Base-by-base conservation (phyloP, 1,284 basidiomycete species). In the Sporisorium exsertum region DNA sequence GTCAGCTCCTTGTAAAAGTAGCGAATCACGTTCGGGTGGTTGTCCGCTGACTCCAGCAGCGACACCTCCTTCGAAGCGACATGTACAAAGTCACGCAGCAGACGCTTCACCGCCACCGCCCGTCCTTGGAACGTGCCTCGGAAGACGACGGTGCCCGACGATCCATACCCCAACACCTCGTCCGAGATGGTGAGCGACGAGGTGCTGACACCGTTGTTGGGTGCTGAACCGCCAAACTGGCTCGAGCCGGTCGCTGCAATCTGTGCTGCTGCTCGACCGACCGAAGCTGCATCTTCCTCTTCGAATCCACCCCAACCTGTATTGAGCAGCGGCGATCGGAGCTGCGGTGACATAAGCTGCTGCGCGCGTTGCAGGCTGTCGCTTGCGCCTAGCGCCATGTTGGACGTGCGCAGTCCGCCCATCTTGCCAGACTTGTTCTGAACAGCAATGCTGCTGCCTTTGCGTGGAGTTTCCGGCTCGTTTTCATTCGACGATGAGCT, bases 1-100 rank as follows among this genome's bases (percentile, higher is more conserved):
- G 81, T 84, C 0, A 93, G 89, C 87, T 99, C 96, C 88, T 98
- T 95, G 87, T 95, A 99, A 86, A 95, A 99, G 86, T 99, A 86
- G 70, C 96, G 91, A 77, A 99, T 96, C 80, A 99, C 95, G 86
- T 99, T 98, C 5, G 95, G 94, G 82, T 99, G 97, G 85, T 97
- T 94, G 87, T 99, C 97, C 45, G 84, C 82, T 12, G 93, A 94
- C 84, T 97, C 95, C 2, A 99, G 89, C 47, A 99, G 90, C 83
- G 91, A 92, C 26, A 98, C 95, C 88, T 99, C 97, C 63, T 96
- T 93, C 10, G 92, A 90, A 1, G 96, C 95, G 35, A 99, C 90
- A 0, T 94, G 95, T 54, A 97, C 94, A 84, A 98, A 99, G 86
- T 98, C 95, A 79, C 92, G 92, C 27, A 99, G 89, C 15, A 99